Percentiles rank a stretch among this genome's conserved stretches.
Conservation (phyloP, 768 basidiomycete species). For the Rubroboletus satanas region DNA sequence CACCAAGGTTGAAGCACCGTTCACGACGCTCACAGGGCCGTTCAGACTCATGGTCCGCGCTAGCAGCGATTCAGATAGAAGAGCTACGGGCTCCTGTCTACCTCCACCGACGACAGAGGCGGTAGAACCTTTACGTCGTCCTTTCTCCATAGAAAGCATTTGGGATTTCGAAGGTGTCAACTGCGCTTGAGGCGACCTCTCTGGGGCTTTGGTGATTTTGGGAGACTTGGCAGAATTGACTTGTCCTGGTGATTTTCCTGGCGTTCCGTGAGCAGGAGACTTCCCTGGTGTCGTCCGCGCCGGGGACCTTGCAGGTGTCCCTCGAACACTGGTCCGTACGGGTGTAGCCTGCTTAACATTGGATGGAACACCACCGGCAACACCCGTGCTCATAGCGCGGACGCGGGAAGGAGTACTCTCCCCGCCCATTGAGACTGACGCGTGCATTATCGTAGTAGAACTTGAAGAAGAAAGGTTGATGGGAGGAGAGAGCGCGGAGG, state of each 20-base stretch:
- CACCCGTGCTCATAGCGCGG: constrained; percentile 19
- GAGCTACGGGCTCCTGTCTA: constrained; percentile 14
- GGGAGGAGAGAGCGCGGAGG: constrained; percentile 28
- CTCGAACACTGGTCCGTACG: constrained; percentile 11
- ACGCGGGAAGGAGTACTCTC: constrained; percentile 9
- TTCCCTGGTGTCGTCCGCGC: constrained; percentile 20
- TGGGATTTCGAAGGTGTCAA: constrained; percentile 19
- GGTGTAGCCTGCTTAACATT: constrained; percentile 15
- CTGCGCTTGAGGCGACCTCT: constrained; percentile 17
- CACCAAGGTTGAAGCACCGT: constrained; percentile 21
- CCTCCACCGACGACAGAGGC: constrained; percentile 16
- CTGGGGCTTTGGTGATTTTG: constrained; percentile 19
- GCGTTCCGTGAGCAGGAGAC: constrained; percentile 13
- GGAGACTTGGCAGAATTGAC: constrained; percentile 25
- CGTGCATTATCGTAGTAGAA: constrained; percentile 30
- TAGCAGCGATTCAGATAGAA: constrained; percentile 17
- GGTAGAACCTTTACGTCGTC: constrained; percentile 18
- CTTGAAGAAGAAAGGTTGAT: constrained; percentile 41
- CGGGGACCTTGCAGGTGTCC: constrained; percentile 12
- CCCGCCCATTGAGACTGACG: constrained; percentile 26
- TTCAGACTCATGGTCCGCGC: constrained; percentile 10
- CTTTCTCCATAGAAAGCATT: constrained; percentile 15
- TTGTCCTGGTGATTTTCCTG: constrained; percentile 21
- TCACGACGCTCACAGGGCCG: constrained; percentile 18
- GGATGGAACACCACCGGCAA: constrained; percentile 1